These are phyloP conservation scores for Silene vulgaris DNA, from an alignment of 179 eudicot species.

Conservation along the genomic window DNA sequence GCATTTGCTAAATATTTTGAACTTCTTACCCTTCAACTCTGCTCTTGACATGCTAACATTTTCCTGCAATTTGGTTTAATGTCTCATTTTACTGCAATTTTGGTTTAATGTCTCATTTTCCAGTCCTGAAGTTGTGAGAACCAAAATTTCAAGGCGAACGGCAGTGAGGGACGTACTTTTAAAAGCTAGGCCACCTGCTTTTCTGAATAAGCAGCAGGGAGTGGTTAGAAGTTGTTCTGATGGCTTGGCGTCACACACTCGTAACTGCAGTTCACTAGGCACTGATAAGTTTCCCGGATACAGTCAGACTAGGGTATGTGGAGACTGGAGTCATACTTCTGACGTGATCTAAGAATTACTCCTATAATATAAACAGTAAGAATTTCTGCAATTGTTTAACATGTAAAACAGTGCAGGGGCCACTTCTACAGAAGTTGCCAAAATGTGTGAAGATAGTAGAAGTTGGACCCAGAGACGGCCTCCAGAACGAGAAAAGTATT, in stretches of 20 bases:
- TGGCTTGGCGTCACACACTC: constrained; percentile 20
- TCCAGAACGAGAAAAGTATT: constrained; percentile 70
- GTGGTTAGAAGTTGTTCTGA: neutral
- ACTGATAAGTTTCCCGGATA: neutral
- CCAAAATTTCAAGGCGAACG: constrained; percentile 14
- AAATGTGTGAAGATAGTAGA: constrained; percentile 71
- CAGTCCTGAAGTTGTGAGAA: constrained; percentile 20
- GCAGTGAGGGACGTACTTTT: constrained; percentile 2
- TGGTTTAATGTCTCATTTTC: neutral
- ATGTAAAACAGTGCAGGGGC: constrained; percentile 39
- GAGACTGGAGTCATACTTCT: neutral
- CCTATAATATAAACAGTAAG: no score
- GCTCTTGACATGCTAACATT: neutral
- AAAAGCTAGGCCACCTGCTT: constrained; percentile 17
- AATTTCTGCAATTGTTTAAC: constrained; percentile 21
- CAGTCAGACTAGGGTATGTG: constrained; percentile 27
- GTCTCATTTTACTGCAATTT: neutral
- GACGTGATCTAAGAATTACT: no score
- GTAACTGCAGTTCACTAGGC: constrained; percentile 21
- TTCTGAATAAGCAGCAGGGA: constrained; percentile 12
- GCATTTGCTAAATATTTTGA: neutral
- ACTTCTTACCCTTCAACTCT: neutral
- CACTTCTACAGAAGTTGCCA: constrained; percentile 57
- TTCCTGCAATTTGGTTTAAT: neutral
- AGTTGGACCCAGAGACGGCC: constrained; percentile 84